Base-by-base conservation (phyloP, 2,329 filamentous ascomycete species). In the Colletotrichum lentis region DNA sequence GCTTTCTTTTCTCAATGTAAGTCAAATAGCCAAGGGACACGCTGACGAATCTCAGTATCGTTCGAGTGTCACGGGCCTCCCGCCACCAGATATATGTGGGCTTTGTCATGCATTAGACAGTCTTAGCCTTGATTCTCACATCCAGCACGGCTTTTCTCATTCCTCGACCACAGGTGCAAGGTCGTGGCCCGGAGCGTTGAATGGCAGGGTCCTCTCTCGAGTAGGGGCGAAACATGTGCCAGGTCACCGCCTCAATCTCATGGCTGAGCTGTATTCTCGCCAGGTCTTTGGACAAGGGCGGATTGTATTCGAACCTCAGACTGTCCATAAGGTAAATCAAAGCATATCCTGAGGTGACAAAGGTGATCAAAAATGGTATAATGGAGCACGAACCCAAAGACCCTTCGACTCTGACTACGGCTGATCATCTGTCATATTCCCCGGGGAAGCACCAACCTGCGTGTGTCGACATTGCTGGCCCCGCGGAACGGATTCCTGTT, bases 1-100 rank as follows among this genome's bases (percentile, higher is more conserved):
- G 10, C 5, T 61, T 69, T 44, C 62, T 65, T 61, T 66, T 69
- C 50, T 11, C 8, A n/a, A 39, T 5, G 22, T 14, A 20, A 52
- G 46, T 4, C 27, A 37, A 64, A 55, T 39, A 55, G 52, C 27
- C 55, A 61, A 60, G 52, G 39, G 18, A 37, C 50, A 27, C 24
- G 55, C 55, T 65, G 54, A 31, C 54, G 49, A 64, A 41, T 46
- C 35, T 43, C 53, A 18, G 27, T 20, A 12, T 68, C 24, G 49
- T 44, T 46, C 35, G 43, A 55, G 53, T 46, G 22, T 37, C 27
- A 52, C 37, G 27, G 56, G 31, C 22, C 37, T 50, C 44, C 22
- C 47, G 54, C 54, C 61, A 59, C 54, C 35, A 43, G 60, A 41
- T 39, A n/a, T 55, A 41, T 44, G n/a, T 46, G 35, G 57, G 16